phyloP scores from a whole-genome alignment of 2,329 filamentous ascomycete genomes.

The Alternaria sp. region DNA sequence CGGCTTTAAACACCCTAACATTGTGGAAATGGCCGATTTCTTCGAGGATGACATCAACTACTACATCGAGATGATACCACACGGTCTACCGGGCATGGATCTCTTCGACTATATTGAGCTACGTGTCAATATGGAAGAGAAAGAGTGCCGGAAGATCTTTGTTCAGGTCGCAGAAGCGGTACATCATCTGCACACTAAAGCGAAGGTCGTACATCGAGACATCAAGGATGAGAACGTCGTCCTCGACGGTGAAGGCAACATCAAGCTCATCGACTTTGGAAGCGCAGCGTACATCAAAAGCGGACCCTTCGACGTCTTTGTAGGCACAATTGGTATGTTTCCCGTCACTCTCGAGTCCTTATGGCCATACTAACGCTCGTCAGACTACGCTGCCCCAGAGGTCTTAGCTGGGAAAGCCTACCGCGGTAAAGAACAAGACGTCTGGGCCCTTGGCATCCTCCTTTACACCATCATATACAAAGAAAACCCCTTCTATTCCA shows the following conservation, averaged over 20 bases:
- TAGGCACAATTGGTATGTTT: conserved; percentile 89
- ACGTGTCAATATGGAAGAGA: conserved; percentile 93
- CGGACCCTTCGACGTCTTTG: conserved; percentile 97
- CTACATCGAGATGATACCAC: conserved; percentile 98
- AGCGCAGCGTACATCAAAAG: conserved; percentile 98
- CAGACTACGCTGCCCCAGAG: conserved; percentile 98
- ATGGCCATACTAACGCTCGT: conserved; percentile 8
- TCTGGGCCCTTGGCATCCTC: conserved; percentile 96
- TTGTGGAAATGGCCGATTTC: conserved; percentile 73
- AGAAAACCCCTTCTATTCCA: conserved; percentile 98
- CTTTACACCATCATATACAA: conserved; percentile 99
- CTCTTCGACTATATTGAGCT: conserved; percentile 99
- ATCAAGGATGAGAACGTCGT: conserved; percentile 99
- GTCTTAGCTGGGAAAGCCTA: conserved; percentile 92
- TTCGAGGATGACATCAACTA: conserved; percentile 87
- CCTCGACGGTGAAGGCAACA: conserved; percentile 89
- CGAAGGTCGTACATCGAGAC: conserved; percentile 91
- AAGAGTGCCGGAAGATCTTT: conserved; percentile 93
- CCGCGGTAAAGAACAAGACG: conserved; percentile 94
- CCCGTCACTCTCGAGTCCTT: not conserved
- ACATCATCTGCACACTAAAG: conserved; percentile 88
- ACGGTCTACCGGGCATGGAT: conserved; percentile 96
- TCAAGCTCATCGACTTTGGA: conserved; percentile 98
- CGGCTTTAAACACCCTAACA: conserved; percentile 67
- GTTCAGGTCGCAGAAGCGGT: conserved; percentile 88